Percentiles rank a stretch among this genome's conserved stretches.
Evolutionary conservation across 495 filamentous ascomycete species (phyloP).

Genomic region (Daldinia caldariorum): DNA sequence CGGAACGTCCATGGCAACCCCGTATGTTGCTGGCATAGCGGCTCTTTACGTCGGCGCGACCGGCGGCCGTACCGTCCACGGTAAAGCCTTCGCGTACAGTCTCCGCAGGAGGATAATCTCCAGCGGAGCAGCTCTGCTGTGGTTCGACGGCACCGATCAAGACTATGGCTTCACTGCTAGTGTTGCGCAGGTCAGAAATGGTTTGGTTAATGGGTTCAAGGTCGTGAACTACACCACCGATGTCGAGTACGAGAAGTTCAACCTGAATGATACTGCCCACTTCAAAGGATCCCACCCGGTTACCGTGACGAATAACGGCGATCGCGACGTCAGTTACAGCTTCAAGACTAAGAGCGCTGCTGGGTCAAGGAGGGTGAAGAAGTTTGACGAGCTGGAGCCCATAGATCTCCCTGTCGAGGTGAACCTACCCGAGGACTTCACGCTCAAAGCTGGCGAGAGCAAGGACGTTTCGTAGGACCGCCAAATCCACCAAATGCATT

Average conservation of each 20-base stretch:
- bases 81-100: not conserved
- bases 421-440: not conserved
- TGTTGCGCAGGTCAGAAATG: conserved; percentile 48
- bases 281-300: conserved; percentile 51
- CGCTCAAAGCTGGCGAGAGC: not conserved
- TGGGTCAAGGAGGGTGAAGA: not conserved
- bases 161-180: not conserved
- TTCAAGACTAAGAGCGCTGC: conserved; percentile 32
- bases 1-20: conserved; percentile 62
- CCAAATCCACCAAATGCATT: not conserved
- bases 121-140: not conserved
- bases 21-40: conserved; percentile 57
- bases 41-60: conserved; percentile 52
- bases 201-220: conserved; percentile 57
- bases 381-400: not conserved
- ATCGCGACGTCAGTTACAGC: conserved; percentile 48
- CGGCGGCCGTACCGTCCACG: conserved; percentile 47
- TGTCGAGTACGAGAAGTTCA: conserved; percentile 51
- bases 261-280: conserved; percentile 58
- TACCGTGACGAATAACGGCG: conserved; percentile 56
- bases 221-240: conserved; percentile 52
- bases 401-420: not conserved
- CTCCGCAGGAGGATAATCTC: not conserved
- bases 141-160: not conserved
- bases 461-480: not conserved